Evolutionary conservation across 257 asterid genomes (phyloP).

Genomic region (Scutellaria galericulata): DNA sequence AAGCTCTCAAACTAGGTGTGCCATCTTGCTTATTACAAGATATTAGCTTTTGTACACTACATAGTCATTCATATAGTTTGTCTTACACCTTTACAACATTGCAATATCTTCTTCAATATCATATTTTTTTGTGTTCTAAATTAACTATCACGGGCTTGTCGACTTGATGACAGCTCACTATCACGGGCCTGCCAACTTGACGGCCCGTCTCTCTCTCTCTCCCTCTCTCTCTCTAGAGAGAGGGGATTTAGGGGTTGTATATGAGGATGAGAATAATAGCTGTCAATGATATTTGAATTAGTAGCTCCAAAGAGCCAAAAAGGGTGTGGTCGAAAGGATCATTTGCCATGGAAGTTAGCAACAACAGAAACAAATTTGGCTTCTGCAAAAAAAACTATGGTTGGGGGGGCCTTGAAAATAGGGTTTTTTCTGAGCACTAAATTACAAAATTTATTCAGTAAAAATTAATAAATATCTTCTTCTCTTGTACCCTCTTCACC

Average conservation of each 20-base stretch:
- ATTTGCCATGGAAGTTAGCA: constrained; percentile 53
- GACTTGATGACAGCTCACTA: background rate
- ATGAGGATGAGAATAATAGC: constrained; percentile 26
- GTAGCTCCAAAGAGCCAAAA: constrained; percentile 30
- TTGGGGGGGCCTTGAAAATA: constrained; percentile 29
- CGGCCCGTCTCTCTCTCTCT: background rate
- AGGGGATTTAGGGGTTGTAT: constrained; percentile 19
- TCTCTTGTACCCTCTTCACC: constrained; percentile 30
- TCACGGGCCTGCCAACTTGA: background rate
- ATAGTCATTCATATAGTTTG: constrained; percentile 44
- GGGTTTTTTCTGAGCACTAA: constrained; percentile 36
- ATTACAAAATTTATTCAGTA: constrained; percentile 36
- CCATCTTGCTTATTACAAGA: constrained; percentile 24
- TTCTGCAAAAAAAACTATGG: constrained; percentile 37
- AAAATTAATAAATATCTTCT: constrained; percentile 35
- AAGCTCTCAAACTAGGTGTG: constrained; percentile 33
- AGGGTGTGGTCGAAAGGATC: constrained; percentile 30
- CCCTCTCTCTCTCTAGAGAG: constrained; percentile 6
- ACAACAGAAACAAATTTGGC: constrained; percentile 37
- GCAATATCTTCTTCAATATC: constrained; percentile 36
- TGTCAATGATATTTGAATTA: constrained; percentile 23
- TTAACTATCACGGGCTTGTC: background rate
- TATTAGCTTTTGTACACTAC: constrained; percentile 42
- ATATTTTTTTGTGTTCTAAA: background rate
- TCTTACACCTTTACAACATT: constrained; percentile 39